Evolutionary conservation across 148 eudicot genomes (phyloP).

Genomic region (Bassia scoparia): DNA sequence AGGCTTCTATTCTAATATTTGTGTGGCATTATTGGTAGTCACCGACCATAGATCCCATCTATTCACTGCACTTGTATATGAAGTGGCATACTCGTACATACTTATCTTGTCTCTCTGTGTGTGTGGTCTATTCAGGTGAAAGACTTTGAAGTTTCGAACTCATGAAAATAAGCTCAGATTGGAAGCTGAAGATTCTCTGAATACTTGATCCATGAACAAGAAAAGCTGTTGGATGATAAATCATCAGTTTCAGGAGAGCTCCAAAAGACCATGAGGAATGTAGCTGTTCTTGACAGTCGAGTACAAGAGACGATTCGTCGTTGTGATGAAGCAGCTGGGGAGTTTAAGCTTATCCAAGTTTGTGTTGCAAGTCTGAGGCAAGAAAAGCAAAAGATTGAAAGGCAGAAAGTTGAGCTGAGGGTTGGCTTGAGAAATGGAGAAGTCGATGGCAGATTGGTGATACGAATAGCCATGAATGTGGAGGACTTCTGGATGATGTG

Average conservation of each 20-base stretch:
- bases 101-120: neutral
- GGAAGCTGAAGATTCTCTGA: conserved; percentile 58
- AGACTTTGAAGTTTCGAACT: conserved; percentile 41
- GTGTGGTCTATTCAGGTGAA: conserved; percentile 42
- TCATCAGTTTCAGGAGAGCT: conserved; percentile 43
- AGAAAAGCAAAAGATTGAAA: conserved; percentile 57
- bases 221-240: conserved; percentile 49
- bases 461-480: conserved; percentile 24
- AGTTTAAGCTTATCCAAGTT: conserved; percentile 53
- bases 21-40: neutral
- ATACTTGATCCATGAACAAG: conserved; percentile 48
- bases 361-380: conserved; percentile 43
- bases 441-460: conserved; percentile 38
- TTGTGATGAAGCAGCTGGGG: conserved; percentile 56
- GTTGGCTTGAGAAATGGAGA: conserved; percentile 79
- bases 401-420: conserved; percentile 56
- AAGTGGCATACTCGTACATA: neutral
- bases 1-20: neutral
- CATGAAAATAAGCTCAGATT: conserved; percentile 45
- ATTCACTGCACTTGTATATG: neutral
- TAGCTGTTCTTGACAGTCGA: conserved; percentile 61
- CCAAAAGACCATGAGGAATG: conserved; percentile 61
- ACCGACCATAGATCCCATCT: neutral
- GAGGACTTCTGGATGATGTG: conserved; percentile 34
- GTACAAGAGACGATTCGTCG: conserved; percentile 58